phyloP scores from a whole-genome alignment of 805 yeast species.

The Lipomyces kockii region DNA sequence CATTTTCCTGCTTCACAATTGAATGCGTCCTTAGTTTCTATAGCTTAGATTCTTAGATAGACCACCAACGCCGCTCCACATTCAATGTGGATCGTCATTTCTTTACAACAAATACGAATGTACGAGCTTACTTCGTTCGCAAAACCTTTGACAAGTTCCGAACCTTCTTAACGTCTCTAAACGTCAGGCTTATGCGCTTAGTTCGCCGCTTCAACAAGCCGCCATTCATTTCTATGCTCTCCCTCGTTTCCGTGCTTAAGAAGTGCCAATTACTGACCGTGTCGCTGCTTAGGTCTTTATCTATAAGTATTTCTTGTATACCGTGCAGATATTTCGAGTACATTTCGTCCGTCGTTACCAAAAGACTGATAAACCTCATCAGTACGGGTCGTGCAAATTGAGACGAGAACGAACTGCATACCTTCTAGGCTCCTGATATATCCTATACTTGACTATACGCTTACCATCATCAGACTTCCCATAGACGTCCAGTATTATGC shows the following conservation, averaged over 20 bases:
- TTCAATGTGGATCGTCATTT: no score
- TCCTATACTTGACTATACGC: conserved; percentile 17
- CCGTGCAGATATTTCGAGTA: conserved; percentile 31
- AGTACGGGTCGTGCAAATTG: background rate
- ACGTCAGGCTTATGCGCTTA: conserved; percentile 30
- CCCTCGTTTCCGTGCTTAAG: conserved; percentile 15
- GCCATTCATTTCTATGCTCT: background rate
- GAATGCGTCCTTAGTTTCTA: no score
- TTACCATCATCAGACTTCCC: conserved; percentile 15
- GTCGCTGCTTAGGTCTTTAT: conserved; percentile 14
- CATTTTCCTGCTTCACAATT: no score
- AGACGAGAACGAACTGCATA: background rate
- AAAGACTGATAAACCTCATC: conserved; percentile 14
- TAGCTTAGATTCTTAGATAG: no score
- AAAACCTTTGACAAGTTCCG: conserved; percentile 22
- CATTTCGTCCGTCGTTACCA: conserved; percentile 26
- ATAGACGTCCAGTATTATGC: conserved; percentile 30
- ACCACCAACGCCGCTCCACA: no score
- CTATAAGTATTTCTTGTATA: conserved; percentile 24
- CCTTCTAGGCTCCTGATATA: conserved; percentile 35
- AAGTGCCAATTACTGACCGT: conserved; percentile 30
- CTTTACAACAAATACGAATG: no score
- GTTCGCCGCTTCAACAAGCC: conserved; percentile 14
- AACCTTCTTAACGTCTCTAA: conserved; percentile 32
- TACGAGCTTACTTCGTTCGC: background rate